Percentiles rank a stretch among this genome's conserved stretches.
Evolutionary conservation across 1,139 yeast species (phyloP).

Genomic region (Lizanozyma gosingica): DNA sequence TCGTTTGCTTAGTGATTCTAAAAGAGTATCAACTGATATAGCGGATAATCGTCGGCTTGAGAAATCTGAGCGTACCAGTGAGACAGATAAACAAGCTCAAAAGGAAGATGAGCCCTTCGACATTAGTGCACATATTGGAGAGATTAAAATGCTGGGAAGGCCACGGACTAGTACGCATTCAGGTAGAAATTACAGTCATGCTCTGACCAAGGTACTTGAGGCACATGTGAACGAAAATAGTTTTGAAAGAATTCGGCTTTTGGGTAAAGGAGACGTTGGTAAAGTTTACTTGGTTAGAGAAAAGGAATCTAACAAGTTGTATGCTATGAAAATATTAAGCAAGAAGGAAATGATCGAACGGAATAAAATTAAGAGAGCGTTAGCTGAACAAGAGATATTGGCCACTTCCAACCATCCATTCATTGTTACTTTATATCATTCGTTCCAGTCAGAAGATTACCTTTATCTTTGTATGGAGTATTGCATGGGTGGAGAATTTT

Average conservation of each 20-base stretch:
- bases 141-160: slow-evolving; percentile 20
- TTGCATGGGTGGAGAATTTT: slow-evolving; percentile 99
- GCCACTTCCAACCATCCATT: slow-evolving; percentile 97
- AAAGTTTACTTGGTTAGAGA: slow-evolving; percentile 89
- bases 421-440: slow-evolving; percentile 90
- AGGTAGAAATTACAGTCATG: slow-evolving; percentile 60
- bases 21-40: background rate
- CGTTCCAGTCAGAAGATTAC: slow-evolving; percentile 90
- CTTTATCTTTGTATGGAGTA: slow-evolving; percentile 97
- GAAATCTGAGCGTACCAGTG: background rate
- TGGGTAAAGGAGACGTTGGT: slow-evolving; percentile 98
- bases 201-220: slow-evolving; percentile 62
- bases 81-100: slow-evolving; percentile 10
- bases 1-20: slow-evolving; percentile 14
- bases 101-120: background rate
- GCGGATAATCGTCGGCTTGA: background rate
- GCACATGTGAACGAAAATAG: slow-evolving; percentile 81
- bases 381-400: slow-evolving; percentile 93
- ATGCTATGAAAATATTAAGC: slow-evolving; percentile 87
- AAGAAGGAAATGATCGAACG: slow-evolving; percentile 93
- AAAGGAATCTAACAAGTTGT: slow-evolving; percentile 60
- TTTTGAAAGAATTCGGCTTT: slow-evolving; percentile 76
- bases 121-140: background rate
- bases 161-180: slow-evolving; percentile 6
- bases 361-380: slow-evolving; percentile 86